phyloP scores from a whole-genome alignment of 306 rosid genomes.

The Pyrus communis region DNA sequence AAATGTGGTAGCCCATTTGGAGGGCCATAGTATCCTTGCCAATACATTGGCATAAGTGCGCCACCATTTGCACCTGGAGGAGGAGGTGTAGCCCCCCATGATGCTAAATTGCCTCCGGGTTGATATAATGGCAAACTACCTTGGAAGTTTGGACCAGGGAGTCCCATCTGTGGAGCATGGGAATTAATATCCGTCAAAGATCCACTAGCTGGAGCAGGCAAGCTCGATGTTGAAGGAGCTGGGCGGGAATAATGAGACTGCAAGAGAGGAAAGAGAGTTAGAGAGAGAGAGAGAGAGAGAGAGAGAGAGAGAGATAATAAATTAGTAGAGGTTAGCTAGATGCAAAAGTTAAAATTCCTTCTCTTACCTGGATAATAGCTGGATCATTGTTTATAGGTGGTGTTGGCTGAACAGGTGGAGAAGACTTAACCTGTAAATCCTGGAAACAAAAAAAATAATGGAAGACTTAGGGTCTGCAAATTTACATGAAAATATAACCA shows the following conservation, averaged over 20 bases:
- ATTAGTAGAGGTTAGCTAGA: not conserved
- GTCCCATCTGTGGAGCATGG: slow-evolving; percentile 60
- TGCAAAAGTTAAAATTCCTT: not conserved
- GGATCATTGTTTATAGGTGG: slow-evolving; percentile 68
- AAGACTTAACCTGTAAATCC: slow-evolving; percentile 90
- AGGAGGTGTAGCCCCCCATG: slow-evolving; percentile 77
- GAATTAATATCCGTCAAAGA: slow-evolving; percentile 56
- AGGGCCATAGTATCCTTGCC: slow-evolving; percentile 95
- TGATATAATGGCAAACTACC: slow-evolving; percentile 76
- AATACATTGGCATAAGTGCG: slow-evolving; percentile 85
- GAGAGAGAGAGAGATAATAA: not conserved
- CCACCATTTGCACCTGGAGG: slow-evolving; percentile 68
- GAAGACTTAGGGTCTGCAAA: not conserved
- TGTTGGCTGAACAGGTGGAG: slow-evolving; percentile 69
- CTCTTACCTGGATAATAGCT: slow-evolving; percentile 74
- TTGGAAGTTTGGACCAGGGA: slow-evolving; percentile 64
- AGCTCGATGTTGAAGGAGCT: slow-evolving; percentile 42
- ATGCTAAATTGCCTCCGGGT: slow-evolving; percentile 71
- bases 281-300: not conserved
- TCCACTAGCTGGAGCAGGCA: slow-evolving; percentile 63
- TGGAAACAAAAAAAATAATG: slow-evolving; percentile 23
- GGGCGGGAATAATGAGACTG: slow-evolving; percentile 84
- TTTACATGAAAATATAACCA: not conserved
- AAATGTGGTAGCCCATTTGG: slow-evolving; percentile 71
- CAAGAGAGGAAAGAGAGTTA: slow-evolving; percentile 7